Evolutionary conservation across 169 alveolate genomes (phyloP).

Genomic region (Plasmodium sp.): DNA sequence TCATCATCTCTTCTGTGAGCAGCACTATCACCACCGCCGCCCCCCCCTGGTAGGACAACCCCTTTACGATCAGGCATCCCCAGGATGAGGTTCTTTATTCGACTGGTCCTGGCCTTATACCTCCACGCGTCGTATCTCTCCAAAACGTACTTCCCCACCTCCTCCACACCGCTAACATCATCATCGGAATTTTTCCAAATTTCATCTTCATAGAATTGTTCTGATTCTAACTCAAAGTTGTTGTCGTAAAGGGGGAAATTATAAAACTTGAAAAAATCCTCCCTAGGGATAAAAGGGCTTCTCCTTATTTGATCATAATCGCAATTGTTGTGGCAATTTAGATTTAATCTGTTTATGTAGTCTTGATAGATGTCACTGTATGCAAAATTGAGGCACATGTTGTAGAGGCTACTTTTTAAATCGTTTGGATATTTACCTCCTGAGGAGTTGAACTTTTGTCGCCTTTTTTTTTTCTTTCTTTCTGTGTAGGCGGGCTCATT

Average conservation of each 20-base stretch:
- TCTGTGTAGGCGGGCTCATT: background rate
- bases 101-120: background rate
- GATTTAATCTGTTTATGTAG: conserved; percentile 38
- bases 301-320: conserved; percentile 68
- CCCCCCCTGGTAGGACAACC: background rate
- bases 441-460: background rate
- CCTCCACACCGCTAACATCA: conserved; percentile 29
- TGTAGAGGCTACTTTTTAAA: conserved; percentile 31
- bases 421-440: conserved; percentile 5
- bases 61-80: background rate
- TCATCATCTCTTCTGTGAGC: background rate
- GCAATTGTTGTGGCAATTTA: conserved; percentile 58
- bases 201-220: conserved; percentile 1
- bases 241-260: conserved; percentile 46
- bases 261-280: conserved; percentile 59
- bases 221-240: conserved; percentile 58
- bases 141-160: conserved; percentile 5
- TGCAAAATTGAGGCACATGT: conserved; percentile 31
- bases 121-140: background rate
- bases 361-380: conserved; percentile 71
- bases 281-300: conserved; percentile 37
- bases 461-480: background rate
- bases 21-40: background rate
- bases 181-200: background rate
- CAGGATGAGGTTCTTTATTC: background rate